Evolutionary conservation across 2,329 filamentous ascomycete species (phyloP).

Genomic region (Fusarium falciforme): DNA sequence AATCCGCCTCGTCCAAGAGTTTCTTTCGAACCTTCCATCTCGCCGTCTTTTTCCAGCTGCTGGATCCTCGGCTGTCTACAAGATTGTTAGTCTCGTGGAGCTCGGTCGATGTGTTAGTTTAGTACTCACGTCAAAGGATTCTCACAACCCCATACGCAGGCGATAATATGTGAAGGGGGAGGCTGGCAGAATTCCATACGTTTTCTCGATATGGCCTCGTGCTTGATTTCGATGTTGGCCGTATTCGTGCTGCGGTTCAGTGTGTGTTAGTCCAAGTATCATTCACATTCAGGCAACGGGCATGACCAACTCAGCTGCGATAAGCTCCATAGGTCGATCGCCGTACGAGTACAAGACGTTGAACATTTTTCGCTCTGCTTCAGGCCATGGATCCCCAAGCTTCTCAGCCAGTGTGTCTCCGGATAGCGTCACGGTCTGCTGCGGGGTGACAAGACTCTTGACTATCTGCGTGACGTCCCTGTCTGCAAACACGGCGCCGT

Average conservation of each 20-base stretch:
- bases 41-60: constrained; percentile 16
- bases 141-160: constrained; percentile 14
- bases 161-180: constrained; percentile 13
- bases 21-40: constrained; percentile 7
- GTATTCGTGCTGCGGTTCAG: neutral
- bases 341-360: constrained; percentile 21
- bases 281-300: neutral
- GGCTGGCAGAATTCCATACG: constrained; percentile 21
- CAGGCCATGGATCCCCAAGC: constrained; percentile 21
- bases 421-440: constrained; percentile 2
- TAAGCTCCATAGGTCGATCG: constrained; percentile 18
- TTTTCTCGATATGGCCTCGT: constrained; percentile 23
- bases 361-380: constrained; percentile 17
- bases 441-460: constrained; percentile 1
- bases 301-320: constrained; percentile 9
- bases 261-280: neutral
- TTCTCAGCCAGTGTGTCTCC: constrained; percentile 6
- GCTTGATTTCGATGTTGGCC: constrained; percentile 17
- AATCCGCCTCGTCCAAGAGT: constrained; percentile 12
- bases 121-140: constrained; percentile 16
- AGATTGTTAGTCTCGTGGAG: neutral
- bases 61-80: constrained; percentile 5
- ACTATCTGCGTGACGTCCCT: constrained; percentile 13
- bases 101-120: neutral
- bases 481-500: constrained; percentile 21